These are phyloP conservation scores for Plasmodium sp. DNA, from an alignment of 169 alveolate genomes.

Conservation along the genomic window DNA sequence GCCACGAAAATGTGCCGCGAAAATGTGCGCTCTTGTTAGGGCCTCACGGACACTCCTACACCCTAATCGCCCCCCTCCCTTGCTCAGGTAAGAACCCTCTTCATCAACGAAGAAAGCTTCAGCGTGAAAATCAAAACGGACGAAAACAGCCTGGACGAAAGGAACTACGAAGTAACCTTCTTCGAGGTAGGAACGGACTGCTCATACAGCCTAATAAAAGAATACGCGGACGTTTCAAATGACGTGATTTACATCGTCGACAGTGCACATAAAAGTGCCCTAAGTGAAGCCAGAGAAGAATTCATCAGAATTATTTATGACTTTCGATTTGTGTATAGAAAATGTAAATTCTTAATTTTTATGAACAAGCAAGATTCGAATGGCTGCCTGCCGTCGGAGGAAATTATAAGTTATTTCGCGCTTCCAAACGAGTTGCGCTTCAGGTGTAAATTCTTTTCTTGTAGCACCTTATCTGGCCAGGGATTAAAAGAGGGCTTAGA, in stretches of 20 bases:
- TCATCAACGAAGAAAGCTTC: slow-evolving; percentile 68
- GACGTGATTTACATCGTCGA: slow-evolving; percentile 67
- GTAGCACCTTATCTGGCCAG: slow-evolving; percentile 68
- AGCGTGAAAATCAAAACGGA: slow-evolving; percentile 13
- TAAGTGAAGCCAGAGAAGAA: slow-evolving; percentile 73
- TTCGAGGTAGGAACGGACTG: slow-evolving; percentile 60
- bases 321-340: slow-evolving; percentile 66
- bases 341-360: slow-evolving; percentile 73
- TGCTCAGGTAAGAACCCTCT: slow-evolving; percentile 50
- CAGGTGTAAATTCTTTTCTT: slow-evolving; percentile 56
- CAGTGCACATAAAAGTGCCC: slow-evolving; percentile 29
- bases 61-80: no score
- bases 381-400: slow-evolving; percentile 52
- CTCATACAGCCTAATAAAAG: slow-evolving; percentile 57
- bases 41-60: neutral
- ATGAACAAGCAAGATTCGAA: slow-evolving; percentile 71
- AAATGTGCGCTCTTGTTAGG: neutral
- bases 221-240: slow-evolving; percentile 52
- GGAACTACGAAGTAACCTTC: slow-evolving; percentile 48
- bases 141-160: slow-evolving; percentile 13
- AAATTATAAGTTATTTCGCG: slow-evolving; percentile 64
- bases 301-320: slow-evolving; percentile 70
- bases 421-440: slow-evolving; percentile 56
- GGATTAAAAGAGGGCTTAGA: slow-evolving; percentile 73
- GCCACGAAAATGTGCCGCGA: no score